Evolutionary conservation across 768 basidiomycete genomes (phyloP).

Genomic region (Suillus hirtellus): DNA sequence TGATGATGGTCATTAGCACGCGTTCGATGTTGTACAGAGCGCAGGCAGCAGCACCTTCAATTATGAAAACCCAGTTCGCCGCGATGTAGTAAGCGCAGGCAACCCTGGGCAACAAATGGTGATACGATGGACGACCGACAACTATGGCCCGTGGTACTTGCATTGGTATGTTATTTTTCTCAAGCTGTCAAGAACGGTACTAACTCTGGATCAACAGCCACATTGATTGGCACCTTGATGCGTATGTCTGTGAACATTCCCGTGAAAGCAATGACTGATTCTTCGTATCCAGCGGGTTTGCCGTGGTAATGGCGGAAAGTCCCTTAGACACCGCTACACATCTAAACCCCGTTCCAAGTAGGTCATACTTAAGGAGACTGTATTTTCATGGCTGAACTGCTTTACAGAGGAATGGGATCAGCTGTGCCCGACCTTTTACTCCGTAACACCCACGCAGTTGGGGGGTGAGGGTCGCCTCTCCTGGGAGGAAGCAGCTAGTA

Average conservation of each 20-base stretch:
- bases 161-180: slow-evolving; percentile 16
- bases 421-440: slow-evolving; percentile 25
- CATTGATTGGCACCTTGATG: slow-evolving; percentile 21
- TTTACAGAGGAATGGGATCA: slow-evolving; percentile 25
- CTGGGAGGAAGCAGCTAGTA: slow-evolving; percentile 21
- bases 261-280: background rate
- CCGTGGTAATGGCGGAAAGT: slow-evolving; percentile 31
- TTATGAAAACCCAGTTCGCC: slow-evolving; percentile 52
- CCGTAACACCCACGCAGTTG: slow-evolving; percentile 22
- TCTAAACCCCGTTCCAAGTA: background rate
- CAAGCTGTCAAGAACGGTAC: too few relatives aligned
- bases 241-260: slow-evolving; percentile 9
- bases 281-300: slow-evolving; percentile 26
- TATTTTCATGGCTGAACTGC: background rate
- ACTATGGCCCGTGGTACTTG: slow-evolving; percentile 46
- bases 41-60: slow-evolving; percentile 40
- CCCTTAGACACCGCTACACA: slow-evolving; percentile 11
- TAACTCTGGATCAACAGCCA: slow-evolving; percentile 14
- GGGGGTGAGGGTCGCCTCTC: slow-evolving; percentile 20
- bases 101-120: slow-evolving; percentile 31
- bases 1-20: slow-evolving; percentile 33
- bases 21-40: slow-evolving; percentile 47
- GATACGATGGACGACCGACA: slow-evolving; percentile 52
- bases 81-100: slow-evolving; percentile 43
- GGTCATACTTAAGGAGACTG: background rate